A percentile compares a stretch with the other conserved stretches of the same genome.
Conservation (phyloP, 192 early-diverging fungal species). For the Coemansia sp. region DNA sequence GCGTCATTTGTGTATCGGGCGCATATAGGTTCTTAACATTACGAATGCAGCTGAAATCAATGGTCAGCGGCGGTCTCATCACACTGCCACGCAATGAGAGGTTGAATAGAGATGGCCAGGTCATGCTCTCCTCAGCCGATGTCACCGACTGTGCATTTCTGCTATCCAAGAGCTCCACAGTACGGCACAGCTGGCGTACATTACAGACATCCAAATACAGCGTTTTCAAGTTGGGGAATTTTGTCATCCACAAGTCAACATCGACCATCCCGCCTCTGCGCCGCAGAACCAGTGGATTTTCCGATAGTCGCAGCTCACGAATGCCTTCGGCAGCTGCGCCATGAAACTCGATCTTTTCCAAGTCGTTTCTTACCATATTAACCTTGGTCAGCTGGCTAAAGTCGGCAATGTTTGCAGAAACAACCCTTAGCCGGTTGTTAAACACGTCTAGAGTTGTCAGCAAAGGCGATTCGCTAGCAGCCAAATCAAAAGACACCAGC, state of each 20-base stretch:
- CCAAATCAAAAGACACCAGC: slow-evolving; percentile 36
- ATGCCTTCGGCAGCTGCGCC: slow-evolving; percentile 31
- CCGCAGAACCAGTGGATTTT: slow-evolving; percentile 46
- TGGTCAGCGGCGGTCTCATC: slow-evolving; percentile 24
- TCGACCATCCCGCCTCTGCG: slow-evolving; percentile 32
- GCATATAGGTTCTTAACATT: slow-evolving; percentile 48
- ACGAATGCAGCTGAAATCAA: slow-evolving; percentile 35
- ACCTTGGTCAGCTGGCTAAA: slow-evolving; percentile 27
- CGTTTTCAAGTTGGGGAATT: slow-evolving; percentile 44
- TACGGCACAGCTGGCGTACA: slow-evolving; percentile 28
- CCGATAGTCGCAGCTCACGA: slow-evolving; percentile 46
- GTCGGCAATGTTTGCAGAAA: slow-evolving; percentile 37
- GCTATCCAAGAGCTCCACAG: not conserved
- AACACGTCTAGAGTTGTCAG: slow-evolving; percentile 39
- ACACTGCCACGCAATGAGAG: slow-evolving; percentile 47
- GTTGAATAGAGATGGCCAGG: slow-evolving; percentile 42
- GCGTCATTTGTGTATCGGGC: slow-evolving; percentile 36
- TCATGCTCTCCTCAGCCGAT: not conserved
- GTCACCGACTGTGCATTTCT: not conserved
- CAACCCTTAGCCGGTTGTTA: slow-evolving; percentile 43
- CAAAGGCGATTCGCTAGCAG: slow-evolving; percentile 30
- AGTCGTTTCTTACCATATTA: slow-evolving; percentile 46
- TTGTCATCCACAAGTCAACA: slow-evolving; percentile 27
- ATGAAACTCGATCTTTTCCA: slow-evolving; percentile 36
- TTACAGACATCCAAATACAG: slow-evolving; percentile 49